A percentile compares a stretch with the other conserved stretches of the same genome.
These are phyloP conservation scores for Kuraishia ogatae DNA, from an alignment of 805 yeast genomes.

Conservation along the genomic window DNA sequence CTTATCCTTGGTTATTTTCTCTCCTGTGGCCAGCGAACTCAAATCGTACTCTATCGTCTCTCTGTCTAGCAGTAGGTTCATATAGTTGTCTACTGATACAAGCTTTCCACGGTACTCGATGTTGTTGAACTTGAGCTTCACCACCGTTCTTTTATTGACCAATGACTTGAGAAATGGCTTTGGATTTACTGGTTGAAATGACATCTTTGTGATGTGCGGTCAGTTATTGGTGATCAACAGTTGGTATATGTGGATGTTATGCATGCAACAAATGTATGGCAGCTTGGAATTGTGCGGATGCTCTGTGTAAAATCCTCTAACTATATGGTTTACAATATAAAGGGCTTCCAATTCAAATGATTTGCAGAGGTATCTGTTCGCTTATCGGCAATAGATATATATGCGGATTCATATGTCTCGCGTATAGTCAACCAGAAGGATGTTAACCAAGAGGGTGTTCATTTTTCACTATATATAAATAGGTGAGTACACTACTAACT, in stretches of 20 bases:
- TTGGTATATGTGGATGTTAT: no score
- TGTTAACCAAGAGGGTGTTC: not conserved
- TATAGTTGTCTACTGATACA: slow-evolving; percentile 80
- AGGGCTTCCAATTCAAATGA: no score
- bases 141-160: slow-evolving; percentile 60
- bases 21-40: slow-evolving; percentile 41
- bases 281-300: no score
- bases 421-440: no score
- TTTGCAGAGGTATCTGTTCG: no score
- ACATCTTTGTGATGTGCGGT: slow-evolving; percentile 12
- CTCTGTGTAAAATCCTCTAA: no score
- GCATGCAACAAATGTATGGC: no score
- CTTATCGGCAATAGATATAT: no score
- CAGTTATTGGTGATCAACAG: not conserved
- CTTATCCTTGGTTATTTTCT: slow-evolving; percentile 42
- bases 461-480: not conserved
- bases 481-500: not conserved
- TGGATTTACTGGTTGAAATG: slow-evolving; percentile 69
- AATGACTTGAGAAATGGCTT: slow-evolving; percentile 82
- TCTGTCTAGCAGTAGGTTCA: slow-evolving; percentile 73
- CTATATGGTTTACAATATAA: no score
- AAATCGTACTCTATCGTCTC: slow-evolving; percentile 35
- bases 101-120: slow-evolving; percentile 81
- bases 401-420: no score
- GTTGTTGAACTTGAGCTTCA: slow-evolving; percentile 82